Evolutionary conservation across 305 asterid species (phyloP).

Genomic region (Solanum hybrid): DNA sequence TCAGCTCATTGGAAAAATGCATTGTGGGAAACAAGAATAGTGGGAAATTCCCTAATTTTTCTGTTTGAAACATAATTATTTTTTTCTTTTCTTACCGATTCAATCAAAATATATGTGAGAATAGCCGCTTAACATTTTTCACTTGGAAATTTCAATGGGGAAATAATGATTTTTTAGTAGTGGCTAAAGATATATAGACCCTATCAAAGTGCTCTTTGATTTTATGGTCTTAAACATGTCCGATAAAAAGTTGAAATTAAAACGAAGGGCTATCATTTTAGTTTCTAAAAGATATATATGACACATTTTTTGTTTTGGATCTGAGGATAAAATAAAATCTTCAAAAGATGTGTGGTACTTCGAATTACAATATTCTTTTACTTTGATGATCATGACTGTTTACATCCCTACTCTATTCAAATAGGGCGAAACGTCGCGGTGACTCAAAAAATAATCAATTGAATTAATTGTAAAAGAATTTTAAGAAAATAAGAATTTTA

Average conservation of each 20-base stretch:
- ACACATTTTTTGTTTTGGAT: background rate
- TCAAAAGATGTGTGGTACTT: background rate
- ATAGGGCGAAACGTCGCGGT: too few relatives aligned
- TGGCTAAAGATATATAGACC: background rate
- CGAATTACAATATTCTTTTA: background rate
- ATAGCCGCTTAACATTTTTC: background rate
- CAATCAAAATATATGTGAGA: background rate
- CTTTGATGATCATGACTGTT: background rate
- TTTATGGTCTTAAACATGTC: background rate
- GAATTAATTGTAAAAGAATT: too few relatives aligned
- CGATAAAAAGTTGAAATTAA: too few relatives aligned
- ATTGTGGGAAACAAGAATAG: background rate
- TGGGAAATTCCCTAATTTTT: background rate
- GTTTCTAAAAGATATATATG: background rate
- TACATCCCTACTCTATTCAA: too few relatives aligned
- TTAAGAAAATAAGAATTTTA: too few relatives aligned
- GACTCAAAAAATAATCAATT: too few relatives aligned
- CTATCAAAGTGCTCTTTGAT: background rate
- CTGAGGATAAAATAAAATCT: background rate
- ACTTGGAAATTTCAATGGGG: background rate
- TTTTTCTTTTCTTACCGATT: too few relatives aligned
- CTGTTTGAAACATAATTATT: too few relatives aligned
- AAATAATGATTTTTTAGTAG: background rate
- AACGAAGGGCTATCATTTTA: background rate
- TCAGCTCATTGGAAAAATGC: background rate